Base-by-base conservation (phyloP, 805 yeast genomes). In the Kodamaea neixiangensis region DNA sequence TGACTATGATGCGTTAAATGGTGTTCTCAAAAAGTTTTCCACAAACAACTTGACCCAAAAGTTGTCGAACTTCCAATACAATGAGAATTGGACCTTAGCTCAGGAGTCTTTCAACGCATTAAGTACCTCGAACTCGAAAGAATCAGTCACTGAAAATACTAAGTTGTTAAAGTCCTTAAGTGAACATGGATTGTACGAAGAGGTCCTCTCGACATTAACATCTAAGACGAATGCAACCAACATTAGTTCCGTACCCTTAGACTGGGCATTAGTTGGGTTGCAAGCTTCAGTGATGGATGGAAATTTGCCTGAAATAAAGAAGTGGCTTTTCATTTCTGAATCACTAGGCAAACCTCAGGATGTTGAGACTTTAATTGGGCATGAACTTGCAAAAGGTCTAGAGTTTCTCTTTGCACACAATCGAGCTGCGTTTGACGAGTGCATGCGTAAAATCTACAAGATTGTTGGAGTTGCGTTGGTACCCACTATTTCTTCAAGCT, bases 1-100 rank as follows among this genome's bases (percentile, higher is more conserved):
- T 59, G 99, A 96, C 61, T 78, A 85, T 34, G 99, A 94, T 71
- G 85, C 97, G 0, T 74, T 94, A 29, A 92, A 88, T 62, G 99
- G 99, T 18, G 82, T 89, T 3, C 70, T 92, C 50, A 83, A 88
- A 52, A 78, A 78, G 53, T 86, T 89, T 58, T 83, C 96, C 0
- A 79, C 86, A 0, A 80, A 82, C 38, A 81, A 83, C 55, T 69
- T 90, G 41, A 79, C 81, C n/a, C 92, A 91, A 53, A 88, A 89
- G 62, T 78, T 92, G 20, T 74, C 84, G 5, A 89, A 89, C 51
- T 83, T 93, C 48, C 94, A 90, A 58, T 91, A 88, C 57, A 85
- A 89, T 45, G 90, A 88, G 38, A 86, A 86, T 59, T 91, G 97
- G 96, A 77, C 83, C 38, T 78, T 89, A 59, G 96, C 97, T 0